Conservation (phyloP, 495 filamentous ascomycete genomes). For the Geopyxis carbonaria region DNA sequence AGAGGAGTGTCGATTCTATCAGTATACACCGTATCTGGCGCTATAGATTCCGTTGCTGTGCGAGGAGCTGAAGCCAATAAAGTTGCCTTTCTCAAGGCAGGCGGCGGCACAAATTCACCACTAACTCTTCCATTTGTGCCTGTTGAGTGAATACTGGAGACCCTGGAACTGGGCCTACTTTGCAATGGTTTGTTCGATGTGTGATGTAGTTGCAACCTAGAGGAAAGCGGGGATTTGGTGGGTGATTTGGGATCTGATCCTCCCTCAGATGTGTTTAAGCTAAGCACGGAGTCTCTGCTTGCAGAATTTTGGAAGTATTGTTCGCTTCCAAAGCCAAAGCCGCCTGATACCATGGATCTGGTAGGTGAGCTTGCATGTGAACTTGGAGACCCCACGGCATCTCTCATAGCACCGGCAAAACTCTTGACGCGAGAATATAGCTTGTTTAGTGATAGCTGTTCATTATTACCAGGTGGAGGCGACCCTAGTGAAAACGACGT, state of each 20-base stretch:
- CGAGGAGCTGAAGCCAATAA: constrained; percentile 13
- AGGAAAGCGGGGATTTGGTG: constrained; percentile 1
- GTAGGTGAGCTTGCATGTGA: background rate
- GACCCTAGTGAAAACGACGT: constrained; percentile 25
- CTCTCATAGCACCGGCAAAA: constrained; percentile 19
- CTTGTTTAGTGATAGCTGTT: constrained; percentile 18
- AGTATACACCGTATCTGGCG: constrained; percentile 18
- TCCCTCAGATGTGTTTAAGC: constrained; percentile 1
- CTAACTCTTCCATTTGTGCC: constrained; percentile 10
- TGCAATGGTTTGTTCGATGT: constrained; percentile 1
- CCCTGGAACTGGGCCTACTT: constrained; percentile 9
- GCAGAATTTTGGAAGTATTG: constrained; percentile 15
- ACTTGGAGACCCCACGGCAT: constrained; percentile 17
- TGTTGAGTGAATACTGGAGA: constrained; percentile 21
- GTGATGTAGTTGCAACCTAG: background rate
- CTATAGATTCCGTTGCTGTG: constrained; percentile 16
- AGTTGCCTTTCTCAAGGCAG: constrained; percentile 20
- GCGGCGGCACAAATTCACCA: constrained; percentile 16
- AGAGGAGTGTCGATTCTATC: constrained; percentile 14
- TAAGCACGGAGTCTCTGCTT: constrained; percentile 20
- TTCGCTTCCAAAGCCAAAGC: constrained; percentile 20
- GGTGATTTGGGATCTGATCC: background rate
- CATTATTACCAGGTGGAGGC: constrained; percentile 14
- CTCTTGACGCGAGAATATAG: constrained; percentile 25
- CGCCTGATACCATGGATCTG: constrained; percentile 5